Evolutionary conservation across 208 protist genomes (phyloP), one percentile per base, ranked within the genome.

Genomic region (Acanthamoeba castellanii): DNA sequence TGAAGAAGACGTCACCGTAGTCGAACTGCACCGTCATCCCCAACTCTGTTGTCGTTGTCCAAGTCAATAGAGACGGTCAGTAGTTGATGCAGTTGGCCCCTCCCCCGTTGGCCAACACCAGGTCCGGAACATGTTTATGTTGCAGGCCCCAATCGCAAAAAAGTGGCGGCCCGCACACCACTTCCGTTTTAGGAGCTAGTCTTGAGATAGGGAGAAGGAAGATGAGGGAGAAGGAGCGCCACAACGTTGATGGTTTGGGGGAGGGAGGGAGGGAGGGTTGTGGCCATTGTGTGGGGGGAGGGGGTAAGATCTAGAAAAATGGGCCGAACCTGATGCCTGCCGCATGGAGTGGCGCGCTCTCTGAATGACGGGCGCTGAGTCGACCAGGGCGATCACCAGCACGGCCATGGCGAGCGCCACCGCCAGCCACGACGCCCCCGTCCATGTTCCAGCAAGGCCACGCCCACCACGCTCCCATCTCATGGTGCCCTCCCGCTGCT

Each of bases 1-100:
- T 87, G 45, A 87, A 87, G 78, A 64, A 87, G 6, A 87, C 42
- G 52, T 87, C 78, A 5, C 27, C 78, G 30, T 87, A 87, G 50
- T 87, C 78, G 27, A 87, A 87, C 47, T 22, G 22, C 27, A 64
- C 25, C 20, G 27, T 61, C 30, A 18, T 13, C 0, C 78, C 78
- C 47, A 61, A 4, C 78, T 87, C 78, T 87, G 20, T 27, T 20
- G 70, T 14, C 16, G 32, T 13, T 27, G 14, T 42, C 11, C 1
- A 76, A 16, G 30, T 9, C n/a, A n/a, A 76, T 11, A 20, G 13
- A 76, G 11, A 25, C 9, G 22, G 66, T 72, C 66, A 34, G n/a
- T n/a, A n/a, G n/a, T n/a, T n/a, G n/a, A n/a, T n/a, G n/a, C n/a
- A n/a, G n/a, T n/a, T n/a, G n/a, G n/a, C n/a, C n/a, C n/a, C n/a